phyloP scores from a whole-genome alignment of 176 grass and related monocot genomes.

The maize (Zea mays) region DNA sequence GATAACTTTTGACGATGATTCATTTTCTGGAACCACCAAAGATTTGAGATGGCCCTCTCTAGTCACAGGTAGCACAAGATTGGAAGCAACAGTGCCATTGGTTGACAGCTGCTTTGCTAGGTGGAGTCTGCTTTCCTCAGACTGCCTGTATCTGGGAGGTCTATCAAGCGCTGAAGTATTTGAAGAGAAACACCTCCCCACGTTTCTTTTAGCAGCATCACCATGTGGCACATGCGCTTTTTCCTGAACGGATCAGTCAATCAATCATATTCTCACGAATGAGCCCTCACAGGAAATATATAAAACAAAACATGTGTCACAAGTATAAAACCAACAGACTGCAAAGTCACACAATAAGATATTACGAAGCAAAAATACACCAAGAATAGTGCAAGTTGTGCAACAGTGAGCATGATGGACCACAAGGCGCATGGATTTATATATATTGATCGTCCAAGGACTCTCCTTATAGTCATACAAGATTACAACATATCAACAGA shows the following conservation, averaged over 20 bases:
- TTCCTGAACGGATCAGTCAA: slow-evolving; percentile 48
- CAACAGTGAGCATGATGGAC: neutral
- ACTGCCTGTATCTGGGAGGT: slow-evolving; percentile 38
- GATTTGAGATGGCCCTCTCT: slow-evolving; percentile 17
- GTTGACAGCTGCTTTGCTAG: slow-evolving; percentile 37
- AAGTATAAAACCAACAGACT: slow-evolving; percentile 10
- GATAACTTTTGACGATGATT: slow-evolving; percentile 19
- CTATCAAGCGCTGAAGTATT: slow-evolving; percentile 41
- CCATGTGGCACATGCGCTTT: slow-evolving; percentile 43
- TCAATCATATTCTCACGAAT: slow-evolving; percentile 16
- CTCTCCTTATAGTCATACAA: neutral
- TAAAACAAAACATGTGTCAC: neutral
- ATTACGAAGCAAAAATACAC: slow-evolving; percentile 20
- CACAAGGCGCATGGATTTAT: neutral
- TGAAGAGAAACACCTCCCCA: slow-evolving; percentile 10
- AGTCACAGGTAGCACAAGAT: slow-evolving; percentile 22
- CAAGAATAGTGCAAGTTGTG: neutral
- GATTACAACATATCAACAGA: neutral
- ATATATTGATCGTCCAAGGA: neutral
- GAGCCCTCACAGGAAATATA: slow-evolving; percentile 12
- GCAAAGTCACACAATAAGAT: slow-evolving; percentile 6
- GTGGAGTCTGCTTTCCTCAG: slow-evolving; percentile 33
- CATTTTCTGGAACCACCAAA: slow-evolving; percentile 12
- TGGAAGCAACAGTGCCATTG: slow-evolving; percentile 29
- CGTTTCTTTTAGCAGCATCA: slow-evolving; percentile 45